A percentile compares a stretch with the other conserved stretches of the same genome.
These are phyloP conservation scores for bread wheat (Triticum aestivum) DNA, from an alignment of 176 grass and related monocot genomes.

Conservation along the genomic window DNA sequence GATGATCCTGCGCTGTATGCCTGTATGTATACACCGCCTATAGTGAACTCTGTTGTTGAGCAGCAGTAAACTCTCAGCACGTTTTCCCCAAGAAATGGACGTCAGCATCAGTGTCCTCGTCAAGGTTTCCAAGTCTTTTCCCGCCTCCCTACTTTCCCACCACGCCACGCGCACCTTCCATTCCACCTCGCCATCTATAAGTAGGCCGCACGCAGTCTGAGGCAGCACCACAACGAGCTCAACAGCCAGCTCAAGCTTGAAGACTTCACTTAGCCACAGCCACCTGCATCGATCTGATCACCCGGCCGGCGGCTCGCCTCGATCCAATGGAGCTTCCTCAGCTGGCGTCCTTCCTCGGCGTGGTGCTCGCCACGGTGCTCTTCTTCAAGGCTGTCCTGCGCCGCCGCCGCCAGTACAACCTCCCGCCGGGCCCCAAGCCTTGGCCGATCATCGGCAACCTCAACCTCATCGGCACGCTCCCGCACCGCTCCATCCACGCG, in stretches of 20 bases:
- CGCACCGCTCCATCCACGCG: conserved; percentile 72
- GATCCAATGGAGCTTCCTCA: conserved; percentile 42
- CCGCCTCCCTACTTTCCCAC: conserved; percentile 13
- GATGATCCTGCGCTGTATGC: no score
- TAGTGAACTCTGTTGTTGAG: no score
- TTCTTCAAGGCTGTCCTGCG: conserved; percentile 31
- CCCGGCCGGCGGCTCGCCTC: background rate
- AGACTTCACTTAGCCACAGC: background rate
- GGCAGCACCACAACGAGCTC: no score
- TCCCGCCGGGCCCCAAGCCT: conserved; percentile 59
- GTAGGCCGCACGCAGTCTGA: no score
- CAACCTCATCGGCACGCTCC: conserved; percentile 57
- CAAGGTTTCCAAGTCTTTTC: conserved; percentile 16
- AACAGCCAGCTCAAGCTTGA: no score
- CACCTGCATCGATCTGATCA: background rate
- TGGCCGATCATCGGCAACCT: conserved; percentile 86
- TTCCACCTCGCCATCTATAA: no score
- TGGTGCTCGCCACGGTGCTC: conserved; percentile 40
- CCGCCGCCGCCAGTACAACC: conserved; percentile 40
- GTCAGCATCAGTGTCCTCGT: background rate
- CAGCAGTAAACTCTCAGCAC: background rate
- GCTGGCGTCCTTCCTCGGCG: conserved; percentile 32
- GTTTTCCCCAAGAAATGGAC: background rate
- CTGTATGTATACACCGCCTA: no score
- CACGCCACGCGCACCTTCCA: no score